These are phyloP conservation scores for Syncephalastrum contaminatum DNA, from an alignment of 371 early-diverging fungal genomes.

Conservation along the genomic window DNA sequence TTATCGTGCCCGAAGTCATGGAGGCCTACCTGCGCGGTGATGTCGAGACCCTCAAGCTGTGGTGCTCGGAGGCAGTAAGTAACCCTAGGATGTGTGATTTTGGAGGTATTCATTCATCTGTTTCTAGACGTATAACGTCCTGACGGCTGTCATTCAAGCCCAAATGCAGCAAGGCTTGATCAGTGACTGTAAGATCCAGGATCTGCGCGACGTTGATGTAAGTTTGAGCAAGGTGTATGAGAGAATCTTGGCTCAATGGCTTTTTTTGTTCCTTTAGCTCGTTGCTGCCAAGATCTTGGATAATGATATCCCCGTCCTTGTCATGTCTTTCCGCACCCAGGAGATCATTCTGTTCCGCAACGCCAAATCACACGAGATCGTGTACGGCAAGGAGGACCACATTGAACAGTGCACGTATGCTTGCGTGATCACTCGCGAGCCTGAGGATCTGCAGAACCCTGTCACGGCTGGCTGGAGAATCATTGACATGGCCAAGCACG, in stretches of 20 bases:
- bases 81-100: not conserved
- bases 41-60: conserved; percentile 75
- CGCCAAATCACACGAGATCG: conserved; percentile 78
- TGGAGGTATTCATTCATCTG: not conserved
- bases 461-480: conserved; percentile 91
- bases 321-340: conserved; percentile 90
- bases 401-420: conserved; percentile 88
- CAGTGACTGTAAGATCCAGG: conserved; percentile 92
- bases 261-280: conserved; percentile 22
- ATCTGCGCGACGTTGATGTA: conserved; percentile 88
- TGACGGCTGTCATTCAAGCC: conserved; percentile 83
- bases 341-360: conserved; percentile 94
- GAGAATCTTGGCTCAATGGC: not conserved
- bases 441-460: conserved; percentile 84
- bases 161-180: conserved; percentile 86
- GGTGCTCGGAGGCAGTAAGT: conserved; percentile 90
- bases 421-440: conserved; percentile 85
- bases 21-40: conserved; percentile 93
- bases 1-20: conserved; percentile 94
- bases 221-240: conserved; percentile 11
- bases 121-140: conserved; percentile 80
- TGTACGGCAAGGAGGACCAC: conserved; percentile 85
- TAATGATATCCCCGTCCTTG: conserved; percentile 87
- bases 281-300: conserved; percentile 88
- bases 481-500: conserved; percentile 86